These are phyloP conservation scores for Microbotryum lychnidis-dioicae DNA, from an alignment of 1,284 basidiomycete species.

Conservation along the genomic window DNA sequence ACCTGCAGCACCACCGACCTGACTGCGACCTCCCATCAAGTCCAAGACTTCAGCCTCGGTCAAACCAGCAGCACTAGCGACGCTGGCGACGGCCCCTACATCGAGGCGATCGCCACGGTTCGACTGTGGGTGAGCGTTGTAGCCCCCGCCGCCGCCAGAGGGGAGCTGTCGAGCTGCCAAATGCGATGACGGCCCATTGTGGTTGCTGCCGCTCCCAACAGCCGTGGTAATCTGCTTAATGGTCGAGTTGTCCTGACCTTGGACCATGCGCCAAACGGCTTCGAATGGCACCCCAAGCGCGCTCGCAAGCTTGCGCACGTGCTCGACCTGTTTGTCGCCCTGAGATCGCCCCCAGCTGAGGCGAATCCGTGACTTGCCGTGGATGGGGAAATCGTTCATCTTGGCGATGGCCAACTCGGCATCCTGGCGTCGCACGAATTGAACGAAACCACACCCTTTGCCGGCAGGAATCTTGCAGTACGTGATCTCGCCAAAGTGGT, in stretches of 20 bases:
- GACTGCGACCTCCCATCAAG: constrained; percentile 15
- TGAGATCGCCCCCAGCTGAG: constrained; percentile 88
- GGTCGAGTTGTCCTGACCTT: constrained; percentile 34
- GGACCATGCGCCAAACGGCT: constrained; percentile 35
- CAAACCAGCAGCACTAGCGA: constrained; percentile 27
- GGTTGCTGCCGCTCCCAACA: constrained; percentile 13
- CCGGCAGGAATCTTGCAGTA: constrained; percentile 93
- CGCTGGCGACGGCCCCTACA: constrained; percentile 21
- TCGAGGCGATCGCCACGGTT: constrained; percentile 1
- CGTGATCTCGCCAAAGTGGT: constrained; percentile 82
- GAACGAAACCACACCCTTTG: constrained; percentile 92
- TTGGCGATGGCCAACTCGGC: constrained; percentile 87
- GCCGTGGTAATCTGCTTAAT: constrained; percentile 36
- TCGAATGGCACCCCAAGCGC: constrained; percentile 35
- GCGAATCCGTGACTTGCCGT: constrained; percentile 71
- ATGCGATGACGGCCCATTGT: neutral
- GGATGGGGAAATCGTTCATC: constrained; percentile 92
- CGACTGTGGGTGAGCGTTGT: constrained; percentile 2
- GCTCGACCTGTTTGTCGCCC: constrained; percentile 37
- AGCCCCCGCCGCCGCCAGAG: neutral
- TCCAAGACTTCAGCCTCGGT: constrained; percentile 29
- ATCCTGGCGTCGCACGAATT: constrained; percentile 83
- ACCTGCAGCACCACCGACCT: constrained; percentile 3
- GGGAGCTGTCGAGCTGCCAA: neutral
- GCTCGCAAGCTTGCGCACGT: constrained; percentile 34